phyloP scores from a whole-genome alignment of 139 green algal genomes.

The Coelastrella sp. region DNA sequence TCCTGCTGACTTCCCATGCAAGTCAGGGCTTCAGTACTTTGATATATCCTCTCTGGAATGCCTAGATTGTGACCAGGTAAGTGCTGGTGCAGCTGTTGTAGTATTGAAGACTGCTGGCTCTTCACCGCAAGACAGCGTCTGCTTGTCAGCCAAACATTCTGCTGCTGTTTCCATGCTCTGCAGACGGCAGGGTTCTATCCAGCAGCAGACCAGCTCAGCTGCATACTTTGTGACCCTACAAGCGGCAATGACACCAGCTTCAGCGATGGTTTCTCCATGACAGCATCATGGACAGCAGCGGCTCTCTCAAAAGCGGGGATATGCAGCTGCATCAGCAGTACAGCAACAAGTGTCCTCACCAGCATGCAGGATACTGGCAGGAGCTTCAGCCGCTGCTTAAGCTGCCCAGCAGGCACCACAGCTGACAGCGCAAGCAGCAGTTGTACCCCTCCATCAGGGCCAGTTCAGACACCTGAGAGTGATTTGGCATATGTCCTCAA shows the following conservation, averaged over 20 bases:
- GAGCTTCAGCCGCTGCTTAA: conserved; percentile 47
- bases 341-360: not conserved
- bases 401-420: conserved; percentile 45
- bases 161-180: not conserved
- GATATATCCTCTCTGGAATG: conserved; percentile 33
- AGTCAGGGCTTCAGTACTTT: conserved; percentile 10
- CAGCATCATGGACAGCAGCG: conserved; percentile 41
- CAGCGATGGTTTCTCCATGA: conserved; percentile 33
- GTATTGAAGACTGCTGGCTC: too few species aligned
- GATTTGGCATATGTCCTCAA: conserved; percentile 41
- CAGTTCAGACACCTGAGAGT: conserved; percentile 2
- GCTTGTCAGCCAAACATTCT: not conserved
- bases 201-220: conserved; percentile 38
- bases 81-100: not conserved
- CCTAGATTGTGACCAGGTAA: conserved; percentile 24
- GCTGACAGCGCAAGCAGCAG: conserved; percentile 37
- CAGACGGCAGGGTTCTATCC: conserved; percentile 45
- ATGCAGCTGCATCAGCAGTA: conserved; percentile 32
- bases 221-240: conserved; percentile 45
- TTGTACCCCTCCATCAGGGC: conserved; percentile 24
- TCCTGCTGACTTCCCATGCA: conserved; percentile 32
- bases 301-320: conserved; percentile 1
- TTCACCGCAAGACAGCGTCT: too few species aligned
- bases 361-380: conserved; percentile 21
- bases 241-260: conserved; percentile 41